Base-by-base conservation (phyloP, 192 early-diverging fungal species). In the Linnemannia exigua region DNA sequence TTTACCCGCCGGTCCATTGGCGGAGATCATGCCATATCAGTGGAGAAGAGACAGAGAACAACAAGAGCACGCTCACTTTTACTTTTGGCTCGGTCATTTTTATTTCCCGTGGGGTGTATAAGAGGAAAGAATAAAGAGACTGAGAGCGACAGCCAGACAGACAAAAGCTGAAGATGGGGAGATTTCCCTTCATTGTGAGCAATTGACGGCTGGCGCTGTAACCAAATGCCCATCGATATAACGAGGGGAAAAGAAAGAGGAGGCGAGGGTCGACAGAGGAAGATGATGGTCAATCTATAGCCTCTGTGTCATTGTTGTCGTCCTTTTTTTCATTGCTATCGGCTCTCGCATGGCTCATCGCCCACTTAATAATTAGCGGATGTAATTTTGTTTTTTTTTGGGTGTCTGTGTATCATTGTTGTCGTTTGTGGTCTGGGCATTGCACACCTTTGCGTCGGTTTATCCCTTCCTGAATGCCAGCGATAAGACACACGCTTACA, bases 351-450 rank as follows among this genome's bases (percentile, higher is more conserved):
- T 61, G 58, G 58, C 58, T 61, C 58, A 61, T 31, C 9, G 3
- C 12, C 8, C 28, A 61, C 28, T 61, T 61, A 61, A 61, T 61
- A 31, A 54, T 61, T 31, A 61, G 25, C 25, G 25, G n/a, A 41
- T n/a, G 22, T 44, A 44, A 44, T 44, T 44, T 44, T 44, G 41
- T 44, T 44, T 44, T 68, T 37, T 15, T 46, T 22, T 46, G 38
- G 3, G 33, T 71, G 33, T 47, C 1, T 44, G 44, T 38, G 41
- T 20, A 48, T 0, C 19, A 31, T 8, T 73, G 28, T 15, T 31
- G 44, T 74, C 58, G 31, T 58, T 58, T 75, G 52, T 58, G 52
- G 74, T 63, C 58, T 63, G 52, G 74, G 52, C 58, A 63, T 50
- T 54, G 47, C 33, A 79, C 92, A 25, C 22, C 8, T 1, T 61